These are phyloP conservation scores for Umbelopsis sp. DNA, from an alignment of 371 early-diverging fungal species.

Conservation along the genomic window DNA sequence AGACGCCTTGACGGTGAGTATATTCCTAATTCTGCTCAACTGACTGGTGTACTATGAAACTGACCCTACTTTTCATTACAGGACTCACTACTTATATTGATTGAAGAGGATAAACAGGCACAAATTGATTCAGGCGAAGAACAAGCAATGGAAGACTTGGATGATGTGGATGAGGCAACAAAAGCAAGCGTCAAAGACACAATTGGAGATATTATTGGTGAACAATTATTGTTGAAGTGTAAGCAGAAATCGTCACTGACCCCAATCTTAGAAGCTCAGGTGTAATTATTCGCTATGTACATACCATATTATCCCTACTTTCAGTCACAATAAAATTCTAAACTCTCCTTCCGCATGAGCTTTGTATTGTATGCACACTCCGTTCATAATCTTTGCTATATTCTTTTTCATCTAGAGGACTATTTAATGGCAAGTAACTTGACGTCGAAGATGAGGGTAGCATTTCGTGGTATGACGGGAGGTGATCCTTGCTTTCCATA, in stretches of 20 bases:
- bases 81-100: constrained; percentile 4
- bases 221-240: constrained; percentile 8
- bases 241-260: background rate
- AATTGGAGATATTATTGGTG: constrained; percentile 9
- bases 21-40: background rate
- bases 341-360: background rate
- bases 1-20: constrained; percentile 42
- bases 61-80: background rate
- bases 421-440: constrained; percentile 63
- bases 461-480: constrained; percentile 76
- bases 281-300: constrained; percentile 13
- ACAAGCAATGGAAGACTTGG: constrained; percentile 9
- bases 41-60: background rate
- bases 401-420: background rate
- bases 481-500: constrained; percentile 81
- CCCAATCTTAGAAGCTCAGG: constrained; percentile 13
- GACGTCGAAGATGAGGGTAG: constrained; percentile 77
- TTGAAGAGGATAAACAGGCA: constrained; percentile 6
- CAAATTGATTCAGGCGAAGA: background rate
- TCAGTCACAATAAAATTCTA: background rate
- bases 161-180: constrained; percentile 14
- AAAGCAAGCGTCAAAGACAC: background rate
- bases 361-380: background rate
- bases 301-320: background rate
- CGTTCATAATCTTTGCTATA: background rate